These are phyloP conservation scores for Ulmus americana DNA, from an alignment of 331 rosid species.

Conservation along the genomic window DNA sequence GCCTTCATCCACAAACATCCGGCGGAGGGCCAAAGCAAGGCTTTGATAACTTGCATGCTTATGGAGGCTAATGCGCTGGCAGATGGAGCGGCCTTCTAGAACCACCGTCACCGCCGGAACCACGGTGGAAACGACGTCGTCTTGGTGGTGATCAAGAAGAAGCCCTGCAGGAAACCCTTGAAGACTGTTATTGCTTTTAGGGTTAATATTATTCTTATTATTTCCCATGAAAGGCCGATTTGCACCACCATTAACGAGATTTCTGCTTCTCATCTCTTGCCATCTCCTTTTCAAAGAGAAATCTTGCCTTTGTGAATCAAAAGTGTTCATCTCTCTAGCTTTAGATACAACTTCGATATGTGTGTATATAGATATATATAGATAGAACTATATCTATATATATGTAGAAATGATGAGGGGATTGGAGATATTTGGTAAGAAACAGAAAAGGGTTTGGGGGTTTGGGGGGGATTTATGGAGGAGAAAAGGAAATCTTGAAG, in stretches of 20 bases:
- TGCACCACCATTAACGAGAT: conserved; percentile 20
- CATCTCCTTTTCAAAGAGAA: conserved; percentile 47
- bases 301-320: conserved; percentile 44
- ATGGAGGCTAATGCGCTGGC: conserved; percentile 84
- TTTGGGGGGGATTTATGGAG: conserved; percentile 2
- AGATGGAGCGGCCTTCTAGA: conserved; percentile 81
- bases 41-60: conserved; percentile 68
- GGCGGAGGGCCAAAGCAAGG: conserved; percentile 62
- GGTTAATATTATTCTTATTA: conserved; percentile 13
- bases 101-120: conserved; percentile 80
- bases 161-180: conserved; percentile 25
- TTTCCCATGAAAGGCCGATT: conserved; percentile 31
- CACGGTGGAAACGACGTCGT: conserved; percentile 44
- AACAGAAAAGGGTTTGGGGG: neutral
- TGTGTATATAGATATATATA: neutral
- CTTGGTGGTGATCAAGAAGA: conserved; percentile 40
- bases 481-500: neutral
- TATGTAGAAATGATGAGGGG: neutral
- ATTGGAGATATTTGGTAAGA: conserved; percentile 2
- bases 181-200: conserved; percentile 6
- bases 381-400: neutral
- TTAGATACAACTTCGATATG: no score
- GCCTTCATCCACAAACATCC: conserved; percentile 52
- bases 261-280: conserved; percentile 37
- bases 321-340: conserved; percentile 32